These are phyloP conservation scores for Fomitopsis pinicola DNA, from an alignment of 1,284 basidiomycete species.

Conservation along the genomic window DNA sequence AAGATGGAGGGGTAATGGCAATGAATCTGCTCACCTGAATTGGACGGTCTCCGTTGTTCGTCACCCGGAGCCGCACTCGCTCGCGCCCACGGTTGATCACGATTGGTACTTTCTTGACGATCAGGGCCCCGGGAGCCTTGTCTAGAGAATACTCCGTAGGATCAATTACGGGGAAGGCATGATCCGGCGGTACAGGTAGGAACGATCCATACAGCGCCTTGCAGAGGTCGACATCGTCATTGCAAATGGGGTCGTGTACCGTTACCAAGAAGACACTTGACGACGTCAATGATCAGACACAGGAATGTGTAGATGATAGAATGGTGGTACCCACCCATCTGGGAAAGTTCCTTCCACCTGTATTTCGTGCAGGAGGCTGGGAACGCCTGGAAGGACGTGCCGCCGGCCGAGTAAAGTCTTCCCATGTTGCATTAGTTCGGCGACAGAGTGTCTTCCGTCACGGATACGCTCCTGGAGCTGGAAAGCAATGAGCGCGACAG, in stretches of 20 bases:
- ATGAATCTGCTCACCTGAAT: constrained; percentile 62
- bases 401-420: constrained; percentile 85
- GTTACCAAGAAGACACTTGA: constrained; percentile 85
- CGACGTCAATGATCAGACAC: neutral
- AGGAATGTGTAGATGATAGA: constrained; percentile 4
- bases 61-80: constrained; percentile 73
- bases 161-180: constrained; percentile 58
- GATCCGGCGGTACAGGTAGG: constrained; percentile 72
- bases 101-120: constrained; percentile 67
- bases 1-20: neutral
- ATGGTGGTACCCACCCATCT: constrained; percentile 57
- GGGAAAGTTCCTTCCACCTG: constrained; percentile 92
- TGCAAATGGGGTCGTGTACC: constrained; percentile 91
- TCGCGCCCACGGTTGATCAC: constrained; percentile 71
- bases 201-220: constrained; percentile 92
- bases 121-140: constrained; percentile 70
- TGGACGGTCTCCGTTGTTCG: constrained; percentile 92
- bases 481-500: constrained; percentile 84
- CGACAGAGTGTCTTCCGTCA: constrained; percentile 88
- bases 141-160: constrained; percentile 45
- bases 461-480: constrained; percentile 93
- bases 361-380: constrained; percentile 69
- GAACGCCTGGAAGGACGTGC: constrained; percentile 85
- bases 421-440: constrained; percentile 89
- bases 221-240: constrained; percentile 72